Conservation (phyloP, 371 early-diverging fungal species). For the Fennellomyces sp. region DNA sequence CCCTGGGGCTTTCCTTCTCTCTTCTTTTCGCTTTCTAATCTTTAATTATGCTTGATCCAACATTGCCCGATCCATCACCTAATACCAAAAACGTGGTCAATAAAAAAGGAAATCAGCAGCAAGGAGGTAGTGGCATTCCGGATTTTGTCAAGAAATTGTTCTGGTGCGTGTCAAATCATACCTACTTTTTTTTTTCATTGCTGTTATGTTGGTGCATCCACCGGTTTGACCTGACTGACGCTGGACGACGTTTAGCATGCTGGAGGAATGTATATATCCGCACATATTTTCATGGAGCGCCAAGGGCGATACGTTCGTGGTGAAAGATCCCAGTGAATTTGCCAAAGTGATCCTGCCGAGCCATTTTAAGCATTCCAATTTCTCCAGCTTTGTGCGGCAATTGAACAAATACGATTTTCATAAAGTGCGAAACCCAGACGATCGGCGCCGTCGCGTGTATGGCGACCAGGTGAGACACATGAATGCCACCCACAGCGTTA, state of each 20-base stretch:
- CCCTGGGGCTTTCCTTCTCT: background rate
- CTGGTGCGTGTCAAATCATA: conserved; percentile 24
- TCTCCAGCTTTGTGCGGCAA: conserved; percentile 94
- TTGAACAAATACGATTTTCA: conserved; percentile 95
- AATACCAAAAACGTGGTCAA: background rate
- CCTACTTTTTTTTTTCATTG: too few species aligned
- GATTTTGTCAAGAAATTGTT: conserved; percentile 56
- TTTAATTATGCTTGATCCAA: conserved; percentile 7
- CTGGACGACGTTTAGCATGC: conserved; percentile 53
- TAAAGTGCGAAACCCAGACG: conserved; percentile 70
- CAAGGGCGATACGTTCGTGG: conserved; percentile 84
- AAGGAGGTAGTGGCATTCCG: conserved; percentile 29
- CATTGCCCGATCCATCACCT: background rate
- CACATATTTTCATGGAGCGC: conserved; percentile 75
- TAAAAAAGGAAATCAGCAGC: conserved; percentile 3
- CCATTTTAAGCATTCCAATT: conserved; percentile 93
- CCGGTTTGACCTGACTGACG: too few species aligned
- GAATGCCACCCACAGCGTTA: background rate
- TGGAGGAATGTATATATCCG: conserved; percentile 70
- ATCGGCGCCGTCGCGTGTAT: conserved; percentile 60
- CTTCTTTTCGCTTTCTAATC: background rate
- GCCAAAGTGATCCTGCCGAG: conserved; percentile 75
- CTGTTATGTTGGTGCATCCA: too few species aligned
- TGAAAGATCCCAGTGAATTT: conserved; percentile 77
- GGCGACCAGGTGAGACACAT: conserved; percentile 60